Conservation (phyloP, 345 rosid genomes). For the Eucalyptus caleyi region DNA sequence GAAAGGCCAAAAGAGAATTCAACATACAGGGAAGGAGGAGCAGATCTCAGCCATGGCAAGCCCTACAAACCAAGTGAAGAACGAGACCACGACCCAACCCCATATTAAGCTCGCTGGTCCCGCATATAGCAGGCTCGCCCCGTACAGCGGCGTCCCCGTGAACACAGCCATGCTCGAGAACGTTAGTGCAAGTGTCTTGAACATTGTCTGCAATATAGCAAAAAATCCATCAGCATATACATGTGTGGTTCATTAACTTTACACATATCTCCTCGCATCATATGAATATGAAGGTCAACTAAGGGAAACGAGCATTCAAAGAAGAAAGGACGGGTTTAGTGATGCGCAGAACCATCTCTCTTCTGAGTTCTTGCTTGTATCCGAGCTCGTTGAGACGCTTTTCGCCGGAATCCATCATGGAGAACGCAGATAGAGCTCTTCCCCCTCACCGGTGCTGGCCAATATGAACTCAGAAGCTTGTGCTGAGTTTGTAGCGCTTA, state of each 20-base stretch:
- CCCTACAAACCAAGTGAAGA: constrained; percentile 56
- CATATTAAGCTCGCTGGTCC: constrained; percentile 48
- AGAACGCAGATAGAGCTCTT: not conserved
- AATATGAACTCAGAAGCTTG: not conserved
- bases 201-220: constrained; percentile 22
- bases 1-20: not conserved
- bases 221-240: not conserved
- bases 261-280: not conserved
- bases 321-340: not conserved
- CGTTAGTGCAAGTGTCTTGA: constrained; percentile 46
- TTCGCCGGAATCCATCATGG: constrained; percentile 21
- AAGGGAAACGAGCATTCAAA: not conserved
- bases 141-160: constrained; percentile 46
- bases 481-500: not conserved
- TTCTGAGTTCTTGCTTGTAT: constrained; percentile 53
- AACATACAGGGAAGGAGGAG: constrained; percentile 48
- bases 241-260: not conserved
- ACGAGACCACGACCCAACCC: constrained; percentile 54
- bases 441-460: not conserved
- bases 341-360: constrained; percentile 28
- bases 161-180: constrained; percentile 55
- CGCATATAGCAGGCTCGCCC: constrained; percentile 38
- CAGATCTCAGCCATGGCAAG: constrained; percentile 61
- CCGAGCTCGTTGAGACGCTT: constrained; percentile 52
- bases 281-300: not conserved